These are phyloP conservation scores for Cladorrhinum sp. DNA, from an alignment of 2,329 filamentous ascomycete genomes.

Conservation along the genomic window DNA sequence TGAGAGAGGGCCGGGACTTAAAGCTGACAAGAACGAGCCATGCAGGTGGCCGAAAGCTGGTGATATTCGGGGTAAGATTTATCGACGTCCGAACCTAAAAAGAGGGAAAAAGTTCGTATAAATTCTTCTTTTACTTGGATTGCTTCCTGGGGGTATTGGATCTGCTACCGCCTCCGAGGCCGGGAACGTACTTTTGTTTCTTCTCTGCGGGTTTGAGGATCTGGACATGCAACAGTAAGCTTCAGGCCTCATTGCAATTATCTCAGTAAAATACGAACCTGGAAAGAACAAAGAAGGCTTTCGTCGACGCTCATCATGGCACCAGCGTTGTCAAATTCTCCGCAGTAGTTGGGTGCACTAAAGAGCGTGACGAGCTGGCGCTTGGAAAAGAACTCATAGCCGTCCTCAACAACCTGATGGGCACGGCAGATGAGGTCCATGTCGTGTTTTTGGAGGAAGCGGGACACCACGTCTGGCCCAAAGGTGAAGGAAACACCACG, in stretches of 20 bases:
- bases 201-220: constrained; percentile 99
- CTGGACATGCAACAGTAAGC: constrained; percentile 44
- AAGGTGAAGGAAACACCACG: constrained; percentile 98
- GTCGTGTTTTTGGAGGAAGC: constrained; percentile 98
- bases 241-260: background rate
- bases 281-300: constrained; percentile 97
- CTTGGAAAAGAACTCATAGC: constrained; percentile 99
- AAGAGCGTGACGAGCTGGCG: constrained; percentile 96
- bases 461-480: constrained; percentile 92
- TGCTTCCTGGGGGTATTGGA: constrained; percentile 65
- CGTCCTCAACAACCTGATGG: constrained; percentile 97
- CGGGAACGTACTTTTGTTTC: constrained; percentile 99
- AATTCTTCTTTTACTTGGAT: constrained; percentile 65
- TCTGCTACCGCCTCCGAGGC: constrained; percentile 67
- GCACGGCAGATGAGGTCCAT: constrained; percentile 99
- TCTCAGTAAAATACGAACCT: constrained; percentile 54
- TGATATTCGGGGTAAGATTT: constrained; percentile 38
- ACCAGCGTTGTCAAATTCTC: constrained; percentile 98
- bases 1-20: constrained; percentile 19
- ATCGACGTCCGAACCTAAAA: constrained; percentile 96
- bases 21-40: constrained; percentile 17
- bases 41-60: constrained; percentile 14
- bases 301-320: constrained; percentile 99
- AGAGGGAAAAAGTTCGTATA: constrained; percentile 68
- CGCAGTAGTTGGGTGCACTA: constrained; percentile 98